Conservation (phyloP, 2,329 filamentous ascomycete species). For the Cladosporium phlei region DNA sequence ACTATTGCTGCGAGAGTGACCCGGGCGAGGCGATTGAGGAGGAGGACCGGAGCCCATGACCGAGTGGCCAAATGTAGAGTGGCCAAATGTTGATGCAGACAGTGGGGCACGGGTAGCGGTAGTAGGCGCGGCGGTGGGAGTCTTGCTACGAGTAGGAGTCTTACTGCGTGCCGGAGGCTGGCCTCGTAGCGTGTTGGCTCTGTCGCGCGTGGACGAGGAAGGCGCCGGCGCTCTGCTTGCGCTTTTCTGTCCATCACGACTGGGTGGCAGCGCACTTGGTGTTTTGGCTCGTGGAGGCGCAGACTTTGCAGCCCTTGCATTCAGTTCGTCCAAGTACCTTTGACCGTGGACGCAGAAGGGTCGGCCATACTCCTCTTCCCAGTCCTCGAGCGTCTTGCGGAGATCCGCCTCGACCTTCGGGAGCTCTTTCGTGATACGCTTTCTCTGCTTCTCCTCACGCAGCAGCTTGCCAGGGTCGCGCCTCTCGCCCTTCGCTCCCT, state of each 20-base stretch:
- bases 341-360: slow-evolving; percentile 92
- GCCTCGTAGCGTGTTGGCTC: slow-evolving; percentile 39
- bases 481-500: slow-evolving; percentile 87
- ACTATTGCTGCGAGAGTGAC: slow-evolving; percentile 36
- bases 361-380: slow-evolving; percentile 90
- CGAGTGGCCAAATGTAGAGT: slow-evolving; percentile 21
- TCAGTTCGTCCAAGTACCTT: slow-evolving; percentile 81
- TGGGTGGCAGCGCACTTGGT: slow-evolving; percentile 41
- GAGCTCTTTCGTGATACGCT: slow-evolving; percentile 91
- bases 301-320: slow-evolving; percentile 55
- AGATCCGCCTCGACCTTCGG: slow-evolving; percentile 88
- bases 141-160: slow-evolving; percentile 42
- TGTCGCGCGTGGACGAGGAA: slow-evolving; percentile 30
- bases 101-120: slow-evolving; percentile 31
- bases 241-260: slow-evolving; percentile 28
- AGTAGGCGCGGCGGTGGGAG: slow-evolving; percentile 32
- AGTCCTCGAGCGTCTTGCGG: slow-evolving; percentile 71
- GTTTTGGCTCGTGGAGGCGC: slow-evolving; percentile 61
- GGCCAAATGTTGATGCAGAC: slow-evolving; percentile 21
- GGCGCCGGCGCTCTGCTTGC: slow-evolving; percentile 21
- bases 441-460: slow-evolving; percentile 96
- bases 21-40: slow-evolving; percentile 18
- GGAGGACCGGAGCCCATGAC: slow-evolving; percentile 35
- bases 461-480: slow-evolving; percentile 91
- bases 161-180: slow-evolving; percentile 40